Base-by-base conservation (phyloP, 257 asterid genomes). In the Penstemon barbatus region DNA sequence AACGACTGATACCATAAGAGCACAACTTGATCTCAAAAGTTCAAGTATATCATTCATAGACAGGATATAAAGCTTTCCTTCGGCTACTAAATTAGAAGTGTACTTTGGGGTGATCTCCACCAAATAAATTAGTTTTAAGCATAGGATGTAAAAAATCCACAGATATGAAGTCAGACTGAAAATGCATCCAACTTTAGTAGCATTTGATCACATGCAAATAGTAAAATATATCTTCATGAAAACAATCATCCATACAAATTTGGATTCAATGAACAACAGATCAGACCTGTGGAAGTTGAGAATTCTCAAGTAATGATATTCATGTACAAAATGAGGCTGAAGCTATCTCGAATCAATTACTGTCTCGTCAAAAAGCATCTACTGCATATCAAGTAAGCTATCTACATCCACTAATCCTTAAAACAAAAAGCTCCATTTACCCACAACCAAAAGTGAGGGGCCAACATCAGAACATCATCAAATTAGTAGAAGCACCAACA, bases 401-500 rank as follows among this genome's bases (percentile, higher is more conserved):
- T 49, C 59, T 3, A 39, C 8, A 0, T 57, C 42, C 56, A 52
- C 8, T 43, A 19, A 69, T 57, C 67, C 42, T 61, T 58, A 68
- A 56, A 65, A 64, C 1, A 25, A 18, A 12, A 25, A 25, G 33
- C 33, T 65, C 71, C 53, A 37, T 62, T 71, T 46, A 63, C 60
- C 67, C 40, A 58, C 36, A 6, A 67, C 12, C 8, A 57, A 53
- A 54, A 59, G 52, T 71, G 15, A 55, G 41, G 10, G 60, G 48
- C 41, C 75, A 13, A 36, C 12, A 19, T 82, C 81, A 93, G 74
- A 93, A 93, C 99, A 93, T 90, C 81, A 88, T 74, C 86, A 93
- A 81, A 74, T 89, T 88, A 43, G 92, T 80, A 1, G 97, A 84
- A 65, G 91, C 82, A 79, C 96, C 97, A 50, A 93, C 96, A 49